Evolutionary conservation across 345 rosid species (phyloP), one percentile per base, ranked within the genome.

Genomic region (Lepidium sativum): DNA sequence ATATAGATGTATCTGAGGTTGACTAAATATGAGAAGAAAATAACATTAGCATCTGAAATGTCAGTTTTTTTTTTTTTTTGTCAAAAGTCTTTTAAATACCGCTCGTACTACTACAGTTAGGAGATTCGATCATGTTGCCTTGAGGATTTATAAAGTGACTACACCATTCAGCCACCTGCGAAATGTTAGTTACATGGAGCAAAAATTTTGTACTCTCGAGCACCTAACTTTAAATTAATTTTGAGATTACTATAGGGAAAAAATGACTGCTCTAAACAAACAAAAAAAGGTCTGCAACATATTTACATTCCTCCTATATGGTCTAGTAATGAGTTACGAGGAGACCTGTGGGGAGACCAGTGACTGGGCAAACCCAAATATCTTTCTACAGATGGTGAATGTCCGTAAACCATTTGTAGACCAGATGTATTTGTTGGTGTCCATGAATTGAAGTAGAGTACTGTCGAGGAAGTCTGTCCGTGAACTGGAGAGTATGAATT

Each of bases 1-100:
- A 78, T 8, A 65, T 44, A 6, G 88, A 81, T 59, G 85, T 75
- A 38, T 77, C 79, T 8, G 84, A 80, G 52, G 75, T 54, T 33
- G 85, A 84, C 18, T 86, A 68, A 64, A 72, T 20, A 27, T 63
- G 31, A 37, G 29, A 42, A n/a, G 9, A 33, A 73, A 4, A 12
- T 35, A 38, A 52, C 61, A 67, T 53, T 73, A 60, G 63, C 34
- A 41, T 67, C 67, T 44, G 10, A 23, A 52, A 54, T 66, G 49
- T 66, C n/a, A n/a, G n/a, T n/a, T n/a, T n/a, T n/a, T n/a, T n/a
- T n/a, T n/a, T n/a, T n/a, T n/a, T n/a, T n/a, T n/a, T n/a, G n/a
- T n/a, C n/a, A n/a, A n/a, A n/a, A n/a, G n/a, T n/a, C n/a, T n/a
- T n/a, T n/a, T n/a, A n/a, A n/a, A n/a, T n/a, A n/a, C n/a, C n/a